phyloP scores from a whole-genome alignment of 1,139 yeast species.

The Chernovozyma aurita region DNA sequence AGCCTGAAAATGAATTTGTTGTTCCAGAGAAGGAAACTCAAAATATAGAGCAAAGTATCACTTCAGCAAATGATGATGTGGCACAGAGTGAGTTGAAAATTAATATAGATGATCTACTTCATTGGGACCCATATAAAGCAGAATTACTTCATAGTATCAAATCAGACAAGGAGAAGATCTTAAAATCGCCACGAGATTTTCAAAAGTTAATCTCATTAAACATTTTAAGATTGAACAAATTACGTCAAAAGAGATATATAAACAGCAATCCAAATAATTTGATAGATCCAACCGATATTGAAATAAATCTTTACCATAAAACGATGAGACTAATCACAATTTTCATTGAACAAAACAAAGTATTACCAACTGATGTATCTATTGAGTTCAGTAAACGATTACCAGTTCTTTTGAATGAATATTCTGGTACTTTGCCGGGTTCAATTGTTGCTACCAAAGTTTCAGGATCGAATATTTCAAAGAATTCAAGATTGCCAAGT shows the following conservation, averaged over 20 bases:
- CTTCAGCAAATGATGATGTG: slow-evolving; percentile 9
- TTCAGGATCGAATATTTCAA: slow-evolving; percentile 7
- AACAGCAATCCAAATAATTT: slow-evolving; percentile 26
- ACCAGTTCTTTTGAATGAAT: slow-evolving; percentile 72
- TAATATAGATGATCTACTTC: slow-evolving; percentile 30
- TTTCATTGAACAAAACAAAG: slow-evolving; percentile 25
- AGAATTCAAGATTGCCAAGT: slow-evolving; percentile 34
- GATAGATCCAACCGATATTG: slow-evolving; percentile 27
- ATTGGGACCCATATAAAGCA: slow-evolving; percentile 35
- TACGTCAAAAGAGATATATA: slow-evolving; percentile 57
- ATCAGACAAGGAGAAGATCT: slow-evolving; percentile 21
- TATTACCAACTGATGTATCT: slow-evolving; percentile 28
- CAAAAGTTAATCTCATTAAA: slow-evolving; percentile 54
- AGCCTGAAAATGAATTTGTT: slow-evolving; percentile 4
- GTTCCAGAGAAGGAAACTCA: slow-evolving; percentile 7
- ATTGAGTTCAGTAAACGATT: slow-evolving; percentile 38
- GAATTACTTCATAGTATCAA: slow-evolving; percentile 24
- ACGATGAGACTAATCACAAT: slow-evolving; percentile 29
- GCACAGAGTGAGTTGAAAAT: slow-evolving; percentile 14
- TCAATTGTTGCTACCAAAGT: slow-evolving; percentile 9
- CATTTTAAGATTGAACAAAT: slow-evolving; percentile 53
- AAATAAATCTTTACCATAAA: slow-evolving; percentile 38
- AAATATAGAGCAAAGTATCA: slow-evolving; percentile 5
- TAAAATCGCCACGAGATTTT: slow-evolving; percentile 24
- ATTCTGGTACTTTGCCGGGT: slow-evolving; percentile 79